Evolutionary conservation across 1,139 yeast species (phyloP), one percentile per base, ranked within the genome.

Genomic region (Zygosaccharomyces pseudobailii): DNA sequence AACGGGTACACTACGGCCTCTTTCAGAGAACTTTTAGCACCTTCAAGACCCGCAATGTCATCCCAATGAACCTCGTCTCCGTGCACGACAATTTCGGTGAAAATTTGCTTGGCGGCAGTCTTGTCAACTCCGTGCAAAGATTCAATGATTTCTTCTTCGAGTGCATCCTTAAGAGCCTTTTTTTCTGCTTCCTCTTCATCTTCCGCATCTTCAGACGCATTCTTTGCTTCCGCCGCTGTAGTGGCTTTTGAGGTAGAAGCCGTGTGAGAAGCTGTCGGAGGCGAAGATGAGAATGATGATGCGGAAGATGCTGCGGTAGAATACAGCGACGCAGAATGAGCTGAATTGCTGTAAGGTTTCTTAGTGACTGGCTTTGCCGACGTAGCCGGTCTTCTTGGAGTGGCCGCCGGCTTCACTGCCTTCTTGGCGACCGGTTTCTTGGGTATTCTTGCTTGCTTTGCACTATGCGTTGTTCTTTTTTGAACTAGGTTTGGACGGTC

Each of bases 11-110:
- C 97, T 5, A 92, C 98, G 0, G 98, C 92, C 63, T 92, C 98
- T 63, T 92, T 92, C 48, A 92, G 73, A 0, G 97, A 86, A 55
- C 78, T 82, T 62, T 92, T 92, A 5, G 98, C 97, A 13, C 79
- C 77, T 51, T 89, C 97, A 34, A 92, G 70, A 1, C 98, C 98
- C 1, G 96, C 97, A 55, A 92, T 88, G 64, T 92, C 98, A 40
- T 85, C 94, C 98, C 98, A 92, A 61, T 81, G 87, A 1, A 92
- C 97, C 59, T 89, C 94, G 66, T 92, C 97, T 6, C 97, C 97
- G 52, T 85, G 87, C 6, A 89, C 89, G 5, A 90, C 94, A 55
- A 92, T 88, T 63, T 92, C 97, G 56, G 87, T 86, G 53, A 92
- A 73, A 45, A 92, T 92, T 63, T 88, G 96, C 67, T 79, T 79